Evolutionary conservation across 306 rosid genomes (phyloP), one percentile per base, ranked within the genome.

Genomic region (Corylus heterophylla): DNA sequence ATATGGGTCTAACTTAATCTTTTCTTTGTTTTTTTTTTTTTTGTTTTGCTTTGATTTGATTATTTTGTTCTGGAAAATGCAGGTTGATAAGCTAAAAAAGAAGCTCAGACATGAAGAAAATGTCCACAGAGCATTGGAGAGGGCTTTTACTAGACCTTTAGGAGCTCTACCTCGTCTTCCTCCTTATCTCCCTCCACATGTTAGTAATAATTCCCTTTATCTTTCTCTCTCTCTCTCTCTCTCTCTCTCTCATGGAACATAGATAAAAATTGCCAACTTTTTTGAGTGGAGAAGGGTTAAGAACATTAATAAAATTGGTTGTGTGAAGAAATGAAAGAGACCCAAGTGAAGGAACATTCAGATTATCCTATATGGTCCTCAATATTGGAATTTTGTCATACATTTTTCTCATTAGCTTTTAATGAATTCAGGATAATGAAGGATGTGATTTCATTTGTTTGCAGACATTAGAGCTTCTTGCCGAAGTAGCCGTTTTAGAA

Each of bases 101-200:
- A 94, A 92, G 85, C 98, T 94, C 17, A 92, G 97, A 79, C 97
- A 91, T 79, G 97, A 94, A 89, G 98, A 94, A 78, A 92, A 94
- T 85, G 93, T 94, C 20, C 98, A 94, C 17, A 94, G 91, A 85
- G 98, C 91, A 18, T 87, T 94, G 71, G 98, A 94, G 78, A 92
- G 98, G 79, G 98, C 97, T 71, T 92, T 94, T 35, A 89, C 95
- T 2, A 86, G 98, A 76, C 97, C 98, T 62, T 76, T 94, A 56
- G 98, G 98, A 78, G 92, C 97, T 76, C 87, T 94, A 51, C 98
- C 98, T 83, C 97, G 97, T 76, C 95, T 94, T 75, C 98, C 98
- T 78, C 97, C 98, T 14, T 94, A 91, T 91, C 97, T 94, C 62
- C 98, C 98, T 86, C 92, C 95, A 63, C 66, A 85, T 85, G 98